Evolutionary conservation across 2,329 filamentous ascomycete genomes (phyloP).

Genomic region (Botrytis medusae): DNA sequence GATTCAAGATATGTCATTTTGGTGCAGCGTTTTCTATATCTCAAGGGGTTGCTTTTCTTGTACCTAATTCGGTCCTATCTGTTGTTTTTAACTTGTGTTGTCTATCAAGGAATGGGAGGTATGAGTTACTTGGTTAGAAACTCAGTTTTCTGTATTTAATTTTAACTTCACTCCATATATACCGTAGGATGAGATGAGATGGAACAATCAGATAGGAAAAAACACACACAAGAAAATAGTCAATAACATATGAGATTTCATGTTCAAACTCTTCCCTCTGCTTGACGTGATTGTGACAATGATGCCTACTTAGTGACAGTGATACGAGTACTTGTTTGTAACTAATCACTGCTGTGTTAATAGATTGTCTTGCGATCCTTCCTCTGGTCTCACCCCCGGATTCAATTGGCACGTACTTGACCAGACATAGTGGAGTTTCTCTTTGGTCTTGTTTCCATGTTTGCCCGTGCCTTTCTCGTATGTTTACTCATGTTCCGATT

Average conservation of each 20-base stretch:
- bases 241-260: constrained; percentile 12
- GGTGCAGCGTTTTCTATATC: constrained; percentile 10
- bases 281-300: not conserved
- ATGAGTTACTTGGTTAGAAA: not conserved
- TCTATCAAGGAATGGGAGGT: constrained; percentile 13
- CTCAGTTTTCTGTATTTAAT: constrained; percentile 6
- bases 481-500: not conserved
- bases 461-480: not conserved
- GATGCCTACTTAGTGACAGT: not conserved
- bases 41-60: constrained; percentile 13
- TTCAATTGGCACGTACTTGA: not conserved
- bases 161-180: not conserved
- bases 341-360: not conserved
- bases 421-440: not conserved
- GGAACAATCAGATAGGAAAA: constrained; percentile 6
- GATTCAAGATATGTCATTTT: constrained; percentile 5
- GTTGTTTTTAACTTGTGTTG: not conserved
- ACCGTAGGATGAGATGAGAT: constrained; percentile 9
- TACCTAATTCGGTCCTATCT: constrained; percentile 17
- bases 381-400: not conserved
- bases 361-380: not conserved
- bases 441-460: not conserved
- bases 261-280: not conserved
- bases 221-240: not conserved
- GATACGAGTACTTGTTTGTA: constrained; percentile 12